A percentile compares a stretch with the other conserved stretches of the same genome.
phyloP scores from a whole-genome alignment of 441 rosid species.

The Populus hybrid region DNA sequence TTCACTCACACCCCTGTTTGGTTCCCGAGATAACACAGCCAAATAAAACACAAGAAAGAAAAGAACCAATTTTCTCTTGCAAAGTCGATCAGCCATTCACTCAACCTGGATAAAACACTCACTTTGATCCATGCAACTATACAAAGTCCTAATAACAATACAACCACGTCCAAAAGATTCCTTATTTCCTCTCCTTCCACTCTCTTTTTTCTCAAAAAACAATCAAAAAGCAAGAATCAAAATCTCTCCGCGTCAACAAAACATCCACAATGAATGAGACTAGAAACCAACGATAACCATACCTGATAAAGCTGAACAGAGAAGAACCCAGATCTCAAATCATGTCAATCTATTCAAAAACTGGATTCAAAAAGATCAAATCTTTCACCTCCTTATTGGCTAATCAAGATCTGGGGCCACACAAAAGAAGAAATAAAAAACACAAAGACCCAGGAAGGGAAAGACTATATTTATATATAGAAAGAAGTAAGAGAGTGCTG shows the following conservation, averaged over 20 bases:
- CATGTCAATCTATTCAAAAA: background rate
- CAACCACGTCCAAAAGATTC: background rate
- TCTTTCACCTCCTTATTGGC: background rate
- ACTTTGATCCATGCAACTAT: constrained; percentile 7
- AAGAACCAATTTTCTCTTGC: background rate
- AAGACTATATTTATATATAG: background rate
- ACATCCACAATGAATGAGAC: background rate
- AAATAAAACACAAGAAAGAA: too few species aligned
- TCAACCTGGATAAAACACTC: background rate
- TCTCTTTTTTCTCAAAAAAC: background rate
- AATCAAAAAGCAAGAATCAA: background rate
- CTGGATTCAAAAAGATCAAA: background rate
- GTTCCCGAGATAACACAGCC: background rate
- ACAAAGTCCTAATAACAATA: background rate
- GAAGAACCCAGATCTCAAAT: background rate
- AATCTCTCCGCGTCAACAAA: background rate
- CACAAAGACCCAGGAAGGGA: background rate
- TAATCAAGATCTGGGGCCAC: constrained; percentile 1
- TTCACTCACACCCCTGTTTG: background rate
- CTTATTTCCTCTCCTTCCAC: background rate
- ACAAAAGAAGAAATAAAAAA: background rate
- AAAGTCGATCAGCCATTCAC: background rate
- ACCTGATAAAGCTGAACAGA: background rate
- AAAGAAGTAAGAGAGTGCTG: background rate
- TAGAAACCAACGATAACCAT: background rate